phyloP scores from a whole-genome alignment of 1,284 basidiomycete genomes.

The Rugosomyces carneus region DNA sequence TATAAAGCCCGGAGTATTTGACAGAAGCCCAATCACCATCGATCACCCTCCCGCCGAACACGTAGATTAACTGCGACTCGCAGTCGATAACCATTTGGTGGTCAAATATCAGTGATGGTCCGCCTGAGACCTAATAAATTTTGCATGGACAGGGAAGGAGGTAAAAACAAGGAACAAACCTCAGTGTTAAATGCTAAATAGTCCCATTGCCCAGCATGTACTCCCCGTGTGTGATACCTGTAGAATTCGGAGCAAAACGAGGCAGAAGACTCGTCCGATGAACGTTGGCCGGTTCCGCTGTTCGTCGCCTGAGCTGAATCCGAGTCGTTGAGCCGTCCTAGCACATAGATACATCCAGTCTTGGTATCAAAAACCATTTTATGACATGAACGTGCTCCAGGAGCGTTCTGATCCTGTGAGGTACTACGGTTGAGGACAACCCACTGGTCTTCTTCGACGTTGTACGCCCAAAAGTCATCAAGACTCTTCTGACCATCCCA shows the following conservation, averaged over 20 bases:
- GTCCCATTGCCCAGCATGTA: conserved; percentile 61
- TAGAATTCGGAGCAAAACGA: conserved; percentile 59
- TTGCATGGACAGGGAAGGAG: neutral
- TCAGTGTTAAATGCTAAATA: conserved; percentile 56
- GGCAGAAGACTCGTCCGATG: conserved; percentile 10
- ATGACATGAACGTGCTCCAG: conserved; percentile 71
- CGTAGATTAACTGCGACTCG: conserved; percentile 66
- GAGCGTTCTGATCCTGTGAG: conserved; percentile 54
- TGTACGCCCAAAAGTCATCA: conserved; percentile 79
- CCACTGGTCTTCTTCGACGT: conserved; percentile 61
- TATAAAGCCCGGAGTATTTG: conserved; percentile 67
- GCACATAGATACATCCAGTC: conserved; percentile 67
- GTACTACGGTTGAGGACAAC: conserved; percentile 52
- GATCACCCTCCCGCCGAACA: conserved; percentile 73
- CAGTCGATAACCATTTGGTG: conserved; percentile 79
- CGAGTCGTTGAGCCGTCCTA: conserved; percentile 55
- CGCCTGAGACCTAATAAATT: conserved; percentile 45
- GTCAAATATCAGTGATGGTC: conserved; percentile 73
- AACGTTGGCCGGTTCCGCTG: conserved; percentile 2
- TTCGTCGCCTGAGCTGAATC: conserved; percentile 32
- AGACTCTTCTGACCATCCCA: conserved; percentile 72
- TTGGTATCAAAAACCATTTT: conserved; percentile 76
- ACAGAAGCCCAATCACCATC: conserved; percentile 51
- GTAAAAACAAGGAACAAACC: conserved; percentile 32
- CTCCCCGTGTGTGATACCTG: conserved; percentile 59